These are phyloP conservation scores for Malassezia psittaci DNA, from an alignment of 1,284 basidiomycete genomes.

Conservation along the genomic window DNA sequence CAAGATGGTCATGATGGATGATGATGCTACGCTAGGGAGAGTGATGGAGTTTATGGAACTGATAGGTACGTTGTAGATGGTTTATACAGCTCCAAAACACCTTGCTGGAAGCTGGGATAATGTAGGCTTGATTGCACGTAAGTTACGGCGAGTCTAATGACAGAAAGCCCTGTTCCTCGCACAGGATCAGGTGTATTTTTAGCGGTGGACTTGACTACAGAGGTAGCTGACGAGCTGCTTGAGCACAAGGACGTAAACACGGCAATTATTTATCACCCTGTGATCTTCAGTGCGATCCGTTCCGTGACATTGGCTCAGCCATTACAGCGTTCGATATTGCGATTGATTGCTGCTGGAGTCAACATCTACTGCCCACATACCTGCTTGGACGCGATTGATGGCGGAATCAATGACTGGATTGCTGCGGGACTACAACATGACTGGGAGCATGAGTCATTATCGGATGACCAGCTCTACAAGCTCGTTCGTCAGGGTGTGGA, in stretches of 20 bases:
- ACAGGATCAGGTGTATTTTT: constrained; percentile 26
- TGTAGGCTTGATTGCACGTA: constrained; percentile 37
- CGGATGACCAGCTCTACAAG: neutral
- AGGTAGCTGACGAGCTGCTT: constrained; percentile 39
- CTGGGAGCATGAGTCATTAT: constrained; percentile 13
- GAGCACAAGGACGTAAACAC: constrained; percentile 44
- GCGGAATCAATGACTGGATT: constrained; percentile 62
- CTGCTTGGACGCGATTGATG: constrained; percentile 66
- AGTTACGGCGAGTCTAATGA: neutral
- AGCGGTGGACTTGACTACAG: constrained; percentile 40
- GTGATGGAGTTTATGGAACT: constrained; percentile 3
- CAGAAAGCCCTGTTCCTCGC: constrained; percentile 7
- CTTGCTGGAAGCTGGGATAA: constrained; percentile 36
- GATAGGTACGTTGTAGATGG: neutral
- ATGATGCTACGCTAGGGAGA: neutral
- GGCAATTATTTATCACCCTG: constrained; percentile 64
- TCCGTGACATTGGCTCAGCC: constrained; percentile 68
- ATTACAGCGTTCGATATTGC: constrained; percentile 68
- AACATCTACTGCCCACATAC: constrained; percentile 81
- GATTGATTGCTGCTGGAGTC: constrained; percentile 67
- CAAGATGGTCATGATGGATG: neutral
- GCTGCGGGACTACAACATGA: constrained; percentile 20
- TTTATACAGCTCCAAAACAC: constrained; percentile 3
- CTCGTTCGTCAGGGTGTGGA: neutral
- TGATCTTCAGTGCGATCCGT: constrained; percentile 72